Percentiles rank a stretch among this genome's conserved stretches.
Conservation (phyloP, 163 green algal genomes). For the Scenedesmus sp. region DNA sequence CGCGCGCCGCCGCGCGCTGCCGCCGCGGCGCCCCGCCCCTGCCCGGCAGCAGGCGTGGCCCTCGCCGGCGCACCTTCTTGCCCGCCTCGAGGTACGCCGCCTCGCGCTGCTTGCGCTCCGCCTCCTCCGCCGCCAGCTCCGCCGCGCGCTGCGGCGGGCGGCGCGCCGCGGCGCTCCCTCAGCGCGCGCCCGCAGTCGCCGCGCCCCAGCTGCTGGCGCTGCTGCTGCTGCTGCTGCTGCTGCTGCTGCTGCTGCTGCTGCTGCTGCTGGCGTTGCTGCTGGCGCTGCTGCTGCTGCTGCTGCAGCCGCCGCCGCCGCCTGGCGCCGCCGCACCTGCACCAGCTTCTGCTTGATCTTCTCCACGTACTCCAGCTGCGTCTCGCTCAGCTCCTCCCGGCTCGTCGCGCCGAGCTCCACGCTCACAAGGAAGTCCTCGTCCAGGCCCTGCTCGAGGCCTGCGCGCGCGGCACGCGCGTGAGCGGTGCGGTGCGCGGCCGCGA, state of each 20-base stretch:
- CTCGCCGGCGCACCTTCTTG: conserved; percentile 35
- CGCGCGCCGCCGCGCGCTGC: not conserved
- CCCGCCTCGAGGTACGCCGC: conserved; percentile 59
- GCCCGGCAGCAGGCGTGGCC: not conserved
- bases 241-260: not conserved
- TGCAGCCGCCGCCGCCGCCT: not conserved
- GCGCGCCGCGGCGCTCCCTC: not conserved
- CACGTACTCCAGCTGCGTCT: conserved; percentile 74
- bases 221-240: not conserved
- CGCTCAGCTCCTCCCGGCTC: conserved; percentile 45
- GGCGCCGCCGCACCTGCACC: conserved; percentile 49
- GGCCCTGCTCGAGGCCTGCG: conserved; percentile 48
- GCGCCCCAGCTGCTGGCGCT: not conserved
- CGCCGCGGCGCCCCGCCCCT: not conserved
- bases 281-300: not conserved
- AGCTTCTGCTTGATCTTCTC: conserved; percentile 84
- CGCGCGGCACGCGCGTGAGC: too few relatives aligned
- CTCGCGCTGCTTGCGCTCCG: conserved; percentile 46
- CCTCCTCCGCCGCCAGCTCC: conserved; percentile 63
- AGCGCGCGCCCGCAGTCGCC: too few relatives aligned
- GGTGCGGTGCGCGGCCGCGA: not conserved
- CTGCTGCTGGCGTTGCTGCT: not conserved
- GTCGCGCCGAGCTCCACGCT: conserved; percentile 67
- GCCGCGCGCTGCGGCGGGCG: conserved; percentile 55
- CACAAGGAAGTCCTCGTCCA: conserved; percentile 76